Conservation (phyloP, 2,329 filamentous ascomycete genomes). For the Ploettnerulaceae sp. region DNA sequence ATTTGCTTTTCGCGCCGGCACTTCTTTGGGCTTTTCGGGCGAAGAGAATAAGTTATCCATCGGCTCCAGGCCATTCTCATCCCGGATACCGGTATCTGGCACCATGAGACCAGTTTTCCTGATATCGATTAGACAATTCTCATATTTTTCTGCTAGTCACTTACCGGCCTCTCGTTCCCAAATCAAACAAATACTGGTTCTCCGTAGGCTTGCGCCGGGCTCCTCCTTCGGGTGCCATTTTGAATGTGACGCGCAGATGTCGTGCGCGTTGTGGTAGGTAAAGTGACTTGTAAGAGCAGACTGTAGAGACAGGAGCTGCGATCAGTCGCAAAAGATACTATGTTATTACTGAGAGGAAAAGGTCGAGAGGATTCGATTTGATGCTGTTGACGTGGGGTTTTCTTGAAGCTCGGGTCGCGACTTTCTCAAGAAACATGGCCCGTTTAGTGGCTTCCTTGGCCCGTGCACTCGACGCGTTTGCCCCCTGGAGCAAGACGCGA, state of each 20-base stretch:
- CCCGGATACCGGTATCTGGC: slow-evolving; percentile 71
- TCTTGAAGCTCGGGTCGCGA: too few species aligned
- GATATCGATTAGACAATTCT: slow-evolving; percentile 16
- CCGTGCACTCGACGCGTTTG: too few species aligned
- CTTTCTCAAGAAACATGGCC: too few species aligned
- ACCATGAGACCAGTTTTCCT: slow-evolving; percentile 89
- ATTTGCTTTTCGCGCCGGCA: slow-evolving; percentile 1
- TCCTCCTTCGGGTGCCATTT: slow-evolving; percentile 19
- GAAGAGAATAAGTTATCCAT: slow-evolving; percentile 87
- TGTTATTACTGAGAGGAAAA: too few species aligned
- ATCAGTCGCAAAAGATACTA: too few species aligned
- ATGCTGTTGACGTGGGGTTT: too few species aligned
- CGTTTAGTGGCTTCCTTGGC: too few species aligned
- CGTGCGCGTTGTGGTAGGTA: background rate
- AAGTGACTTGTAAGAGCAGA: background rate
- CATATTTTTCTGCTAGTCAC: slow-evolving; percentile 14
- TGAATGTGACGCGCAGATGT: slow-evolving; percentile 2
- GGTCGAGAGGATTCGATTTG: too few species aligned
- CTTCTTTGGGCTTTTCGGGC: slow-evolving; percentile 53
- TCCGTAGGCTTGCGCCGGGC: slow-evolving; percentile 33
- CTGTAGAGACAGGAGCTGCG: background rate
- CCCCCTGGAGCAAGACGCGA: too few species aligned
- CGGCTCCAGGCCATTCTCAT: slow-evolving; percentile 89
- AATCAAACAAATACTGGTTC: slow-evolving; percentile 44
- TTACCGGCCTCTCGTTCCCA: slow-evolving; percentile 49